Base-by-base conservation (phyloP, 2,329 filamentous ascomycete genomes). In the Pseudomassariella vexata region DNA sequence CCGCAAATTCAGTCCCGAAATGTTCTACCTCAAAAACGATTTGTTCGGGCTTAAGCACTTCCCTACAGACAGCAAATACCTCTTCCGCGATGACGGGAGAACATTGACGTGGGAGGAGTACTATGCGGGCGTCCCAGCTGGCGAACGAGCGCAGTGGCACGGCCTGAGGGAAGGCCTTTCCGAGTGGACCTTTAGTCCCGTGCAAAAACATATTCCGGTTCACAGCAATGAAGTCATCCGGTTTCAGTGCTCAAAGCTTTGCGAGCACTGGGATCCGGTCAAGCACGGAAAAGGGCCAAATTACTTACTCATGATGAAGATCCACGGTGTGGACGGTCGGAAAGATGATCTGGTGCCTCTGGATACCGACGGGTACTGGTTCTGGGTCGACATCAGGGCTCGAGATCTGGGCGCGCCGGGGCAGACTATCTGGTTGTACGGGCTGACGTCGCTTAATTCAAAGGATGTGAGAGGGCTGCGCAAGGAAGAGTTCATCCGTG, bases 21-120 rank as follows among this genome's bases (percentile, higher is more conserved):
- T 73, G 41, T 83, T 83, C 46, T 73, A 62, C 3, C 57, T 63
- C 37, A 57, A 60, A 30, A 95, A 95, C 52, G 82, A 90, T 33
- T 73, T 83, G 19, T 95, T 98, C 50, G 87, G 87, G 0, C 60
- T 76, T 12, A 74, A 71, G 14, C 92, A 98, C 53, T 96, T 83
- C 57, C 90, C 92, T 0, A 53, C 62, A 4, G 73, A 95, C 38
- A 57, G 66, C 11, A 57, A 59, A 5, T 66, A 85, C 37, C 89
- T 94, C 52, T 90, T 82, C 63, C 79, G 85, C 23, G 66, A 68
- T 10, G 86, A 94, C 47, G 82, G 85, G 1, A 66, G 79, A 3
- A 56, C 65, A 4, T 62, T 80, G 5, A 69, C 67, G 0, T 96
- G 88, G 86, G 84, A 89, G 43, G 83, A 94, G 47, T 96, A 95